Percentiles rank a stretch among this genome's conserved stretches.
These are phyloP conservation scores for Xylariaceae sp. DNA, from an alignment of 2,329 filamentous ascomycete genomes.

Conservation along the genomic window DNA sequence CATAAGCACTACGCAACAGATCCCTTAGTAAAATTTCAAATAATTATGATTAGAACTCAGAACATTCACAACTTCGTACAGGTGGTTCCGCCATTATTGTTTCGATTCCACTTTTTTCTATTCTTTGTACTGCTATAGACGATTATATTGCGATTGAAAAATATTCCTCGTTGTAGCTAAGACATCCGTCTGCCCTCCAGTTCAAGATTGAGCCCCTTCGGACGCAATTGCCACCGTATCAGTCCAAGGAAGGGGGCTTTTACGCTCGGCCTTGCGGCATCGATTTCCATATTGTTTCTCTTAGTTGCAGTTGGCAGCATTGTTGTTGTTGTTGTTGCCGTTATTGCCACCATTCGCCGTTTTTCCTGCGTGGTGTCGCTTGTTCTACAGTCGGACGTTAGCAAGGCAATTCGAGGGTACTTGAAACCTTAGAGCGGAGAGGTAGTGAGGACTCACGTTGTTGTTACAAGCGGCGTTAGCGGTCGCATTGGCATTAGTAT, in stretches of 20 bases:
- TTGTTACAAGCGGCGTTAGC: conserved; percentile 31
- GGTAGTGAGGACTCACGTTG: conserved; percentile 14
- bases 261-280: neutral
- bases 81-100: neutral
- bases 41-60: no score
- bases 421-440: neutral
- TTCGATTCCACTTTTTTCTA: conserved; percentile 5
- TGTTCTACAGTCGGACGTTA: conserved; percentile 21
- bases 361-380: conserved; percentile 33
- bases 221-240: no score
- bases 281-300: neutral
- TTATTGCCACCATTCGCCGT: conserved; percentile 25
- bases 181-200: no score
- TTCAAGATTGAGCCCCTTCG: no score
- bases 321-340: conserved; percentile 25
- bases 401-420: neutral
- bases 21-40: no score
- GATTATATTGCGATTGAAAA: no score
- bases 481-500: conserved; percentile 12
- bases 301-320: conserved; percentile 25
- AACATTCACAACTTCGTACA: neutral
- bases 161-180: no score
- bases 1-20: no score
- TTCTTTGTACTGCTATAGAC: conserved; percentile 15
- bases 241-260: no score